Evolutionary conservation across 169 alveolate species (phyloP).

Genomic region (Cryptosporidium tyzzeri): DNA sequence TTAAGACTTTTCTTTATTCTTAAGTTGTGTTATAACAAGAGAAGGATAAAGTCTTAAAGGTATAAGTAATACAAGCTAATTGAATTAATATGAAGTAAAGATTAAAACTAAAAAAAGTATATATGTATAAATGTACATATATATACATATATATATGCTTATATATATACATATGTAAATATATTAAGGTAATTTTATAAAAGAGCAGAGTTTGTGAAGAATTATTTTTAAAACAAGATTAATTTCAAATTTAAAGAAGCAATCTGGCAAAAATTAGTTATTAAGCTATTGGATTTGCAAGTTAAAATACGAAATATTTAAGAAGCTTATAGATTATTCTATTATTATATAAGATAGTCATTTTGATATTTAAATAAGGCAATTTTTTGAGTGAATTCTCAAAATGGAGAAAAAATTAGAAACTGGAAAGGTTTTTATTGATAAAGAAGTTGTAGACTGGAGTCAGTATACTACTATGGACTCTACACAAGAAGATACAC

Average conservation of each 20-base stretch:
- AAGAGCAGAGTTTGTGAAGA: background rate
- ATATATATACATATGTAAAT: conserved; percentile 6
- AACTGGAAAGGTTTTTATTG: conserved; percentile 18
- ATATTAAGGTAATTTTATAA: background rate
- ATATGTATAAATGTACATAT: background rate
- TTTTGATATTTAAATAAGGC: background rate
- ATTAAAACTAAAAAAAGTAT: background rate
- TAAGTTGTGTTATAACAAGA: background rate
- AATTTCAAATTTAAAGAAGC: background rate
- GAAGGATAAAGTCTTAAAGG: background rate
- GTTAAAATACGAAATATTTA: background rate
- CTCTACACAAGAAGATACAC: conserved; percentile 63
- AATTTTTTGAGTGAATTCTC: background rate
- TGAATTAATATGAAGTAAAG: conserved; percentile 14
- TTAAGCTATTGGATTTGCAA: background rate
- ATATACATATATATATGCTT: background rate
- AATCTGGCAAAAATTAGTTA: background rate
- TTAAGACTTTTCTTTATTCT: background rate
- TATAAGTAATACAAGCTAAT: background rate
- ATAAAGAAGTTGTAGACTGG: conserved; percentile 33
- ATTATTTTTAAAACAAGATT: background rate
- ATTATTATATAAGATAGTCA: background rate
- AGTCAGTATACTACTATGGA: conserved; percentile 52
- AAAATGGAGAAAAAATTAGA: conserved; percentile 54
- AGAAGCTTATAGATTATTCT: background rate